Evolutionary conservation across 768 basidiomycete genomes (phyloP).

Genomic region (Suillus spraguei): DNA sequence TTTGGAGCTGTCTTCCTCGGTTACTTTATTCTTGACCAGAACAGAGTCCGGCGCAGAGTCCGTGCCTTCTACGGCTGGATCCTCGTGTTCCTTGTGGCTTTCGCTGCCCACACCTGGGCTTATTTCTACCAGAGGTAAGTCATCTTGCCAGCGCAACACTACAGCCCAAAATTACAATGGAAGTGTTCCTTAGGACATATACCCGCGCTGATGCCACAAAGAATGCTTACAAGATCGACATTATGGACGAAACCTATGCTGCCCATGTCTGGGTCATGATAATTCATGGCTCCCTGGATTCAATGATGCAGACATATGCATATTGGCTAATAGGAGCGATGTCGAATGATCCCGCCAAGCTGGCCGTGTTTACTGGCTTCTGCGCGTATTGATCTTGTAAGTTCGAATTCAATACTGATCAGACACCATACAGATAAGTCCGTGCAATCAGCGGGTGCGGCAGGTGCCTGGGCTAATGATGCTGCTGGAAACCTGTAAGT

Average conservation of each 20-base stretch:
- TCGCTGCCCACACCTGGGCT: constrained; percentile 69
- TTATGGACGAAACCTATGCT: constrained; percentile 53
- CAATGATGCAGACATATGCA: constrained; percentile 78
- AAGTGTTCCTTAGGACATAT: constrained; percentile 42
- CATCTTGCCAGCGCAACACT: neutral
- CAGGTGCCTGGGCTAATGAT: constrained; percentile 68
- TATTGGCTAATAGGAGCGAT: constrained; percentile 83
- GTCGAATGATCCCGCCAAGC: constrained; percentile 74
- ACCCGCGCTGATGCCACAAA: constrained; percentile 50
- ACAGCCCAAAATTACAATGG: constrained; percentile 4
- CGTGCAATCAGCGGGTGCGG: constrained; percentile 71
- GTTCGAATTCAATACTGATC: neutral
- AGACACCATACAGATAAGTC: constrained; percentile 52
- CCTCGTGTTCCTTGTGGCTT: constrained; percentile 59
- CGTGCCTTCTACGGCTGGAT: constrained; percentile 72
- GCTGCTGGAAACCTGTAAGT: constrained; percentile 61
- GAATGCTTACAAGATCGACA: constrained; percentile 51
- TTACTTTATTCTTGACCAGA: constrained; percentile 55
- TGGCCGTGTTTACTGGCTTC: constrained; percentile 78
- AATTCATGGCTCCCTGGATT: constrained; percentile 68
- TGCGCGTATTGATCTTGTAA: constrained; percentile 48
- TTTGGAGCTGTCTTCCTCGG: constrained; percentile 70
- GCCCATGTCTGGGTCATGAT: constrained; percentile 60
- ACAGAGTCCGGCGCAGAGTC: constrained; percentile 52
- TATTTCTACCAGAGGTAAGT: constrained; percentile 69